Evolutionary conservation across 31 red algal species (phyloP).

Genomic region (Bonnemaisonia californica): DNA sequence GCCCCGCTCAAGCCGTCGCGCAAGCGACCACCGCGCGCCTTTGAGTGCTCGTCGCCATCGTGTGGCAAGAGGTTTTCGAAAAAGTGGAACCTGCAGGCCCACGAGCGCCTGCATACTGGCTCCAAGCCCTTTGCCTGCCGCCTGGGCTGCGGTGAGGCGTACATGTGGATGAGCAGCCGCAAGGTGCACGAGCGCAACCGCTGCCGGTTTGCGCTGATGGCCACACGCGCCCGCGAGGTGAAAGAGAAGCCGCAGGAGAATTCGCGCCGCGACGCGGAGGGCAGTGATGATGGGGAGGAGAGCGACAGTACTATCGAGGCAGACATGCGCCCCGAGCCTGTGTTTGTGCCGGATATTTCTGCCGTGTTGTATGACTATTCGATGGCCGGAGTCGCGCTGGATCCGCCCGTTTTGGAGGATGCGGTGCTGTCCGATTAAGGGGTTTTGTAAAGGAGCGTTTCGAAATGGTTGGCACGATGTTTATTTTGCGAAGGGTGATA

Average conservation of each 20-base stretch:
- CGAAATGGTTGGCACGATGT: background rate
- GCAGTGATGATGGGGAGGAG: background rate
- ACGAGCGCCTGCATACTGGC: conserved; percentile 34
- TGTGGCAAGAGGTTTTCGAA: conserved; percentile 30
- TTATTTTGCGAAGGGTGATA: too few relatives aligned
- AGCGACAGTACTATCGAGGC: background rate
- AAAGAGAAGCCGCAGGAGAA: too few relatives aligned
- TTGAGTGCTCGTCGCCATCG: background rate
- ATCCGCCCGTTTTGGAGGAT: background rate
- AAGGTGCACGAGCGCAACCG: conserved; percentile 19
- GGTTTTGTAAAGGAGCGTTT: background rate
- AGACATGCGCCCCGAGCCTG: background rate
- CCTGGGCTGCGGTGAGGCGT: conserved; percentile 18
- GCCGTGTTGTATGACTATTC: background rate
- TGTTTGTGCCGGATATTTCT: background rate
- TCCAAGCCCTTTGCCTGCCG: conserved; percentile 18
- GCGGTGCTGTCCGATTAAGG: background rate
- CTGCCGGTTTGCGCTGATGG: background rate
- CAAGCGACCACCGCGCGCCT: background rate
- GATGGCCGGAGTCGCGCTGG: background rate
- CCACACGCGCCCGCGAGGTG: background rate
- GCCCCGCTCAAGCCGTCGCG: too few relatives aligned
- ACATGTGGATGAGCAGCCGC: conserved; percentile 29
- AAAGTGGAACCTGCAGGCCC: conserved; percentile 28
- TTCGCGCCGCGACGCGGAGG: background rate